Base-by-base conservation (phyloP, 2,329 filamentous ascomycete species). In the Cladosporium sp. region DNA sequence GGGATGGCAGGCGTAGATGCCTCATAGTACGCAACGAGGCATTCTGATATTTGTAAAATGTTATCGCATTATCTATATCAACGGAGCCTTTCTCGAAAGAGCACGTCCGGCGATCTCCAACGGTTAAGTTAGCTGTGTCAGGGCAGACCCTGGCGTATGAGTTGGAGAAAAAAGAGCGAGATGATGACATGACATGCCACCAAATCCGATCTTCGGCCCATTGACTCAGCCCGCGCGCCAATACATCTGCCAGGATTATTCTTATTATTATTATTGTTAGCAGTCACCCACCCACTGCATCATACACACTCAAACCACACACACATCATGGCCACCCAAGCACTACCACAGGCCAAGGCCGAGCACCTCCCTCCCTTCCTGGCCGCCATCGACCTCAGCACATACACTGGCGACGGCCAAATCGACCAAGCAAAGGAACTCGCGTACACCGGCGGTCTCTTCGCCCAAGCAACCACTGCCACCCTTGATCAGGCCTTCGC, bases 371-470 rank as follows among this genome's bases (percentile, higher is more conserved):
- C 81, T 55, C 74, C 82, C 49, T 78, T 83, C 69, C 75, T 85
- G 63, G 79, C 81, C 61, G 79, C 81, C 68, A 83, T 84, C 74
- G 80, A 84, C 73, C 26, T 65, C 33, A 23, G 74, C 58, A 74
- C 69, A 53, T 78, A 78, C 73, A 74, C 80, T 68, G 75, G 79
- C 69, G 71, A 81, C 69, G 69, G 80, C 58, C 77, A 78, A 62
- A 84, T 84, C 64, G 81, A 88, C 23, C 57, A 67, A n/a, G 44
- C 67, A 16, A 69, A 72, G 53, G 67, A 80, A 80, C 68, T 89
- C 69, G 82, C 86, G 35, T 88, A 85, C 75, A 80, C 89, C 63
- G 85, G 85, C 69, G 82, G 83, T 65, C 82, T 87, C 65, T 84
- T 87, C 71, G 78, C 86, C 64, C 81, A 80, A 69, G 81, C 85